phyloP scores from a whole-genome alignment of 352 stramenopile genomes.

The Phytophthora uliginosa region DNA sequence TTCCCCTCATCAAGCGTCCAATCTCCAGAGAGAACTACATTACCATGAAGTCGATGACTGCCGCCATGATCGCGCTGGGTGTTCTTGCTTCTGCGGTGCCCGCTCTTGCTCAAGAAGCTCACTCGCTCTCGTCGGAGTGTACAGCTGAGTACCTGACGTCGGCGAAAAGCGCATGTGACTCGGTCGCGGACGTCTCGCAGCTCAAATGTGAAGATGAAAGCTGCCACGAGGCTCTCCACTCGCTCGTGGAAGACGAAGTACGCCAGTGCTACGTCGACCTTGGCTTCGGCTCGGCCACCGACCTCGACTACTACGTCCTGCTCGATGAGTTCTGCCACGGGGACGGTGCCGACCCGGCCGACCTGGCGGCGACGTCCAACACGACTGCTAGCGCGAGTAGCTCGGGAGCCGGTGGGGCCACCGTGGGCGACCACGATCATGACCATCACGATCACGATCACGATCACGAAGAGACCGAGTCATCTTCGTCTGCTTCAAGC shows the following conservation, averaged over 20 bases:
- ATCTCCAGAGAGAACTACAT: neutral
- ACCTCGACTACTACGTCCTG: constrained; percentile 48
- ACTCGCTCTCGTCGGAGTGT: constrained; percentile 28
- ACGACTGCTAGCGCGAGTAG: constrained; percentile 27
- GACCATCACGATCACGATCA: constrained; percentile 13
- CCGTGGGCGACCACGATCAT: constrained; percentile 25
- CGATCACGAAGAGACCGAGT: constrained; percentile 13
- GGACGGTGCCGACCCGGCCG: constrained; percentile 46
- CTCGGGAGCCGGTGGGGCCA: constrained; percentile 12
- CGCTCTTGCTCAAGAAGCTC: constrained; percentile 19
- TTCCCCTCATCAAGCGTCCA: constrained; percentile 26
- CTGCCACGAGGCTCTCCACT: constrained; percentile 52
- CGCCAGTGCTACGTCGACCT: constrained; percentile 47
- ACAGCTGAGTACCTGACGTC: constrained; percentile 32
- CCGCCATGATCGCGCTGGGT: constrained; percentile 14
- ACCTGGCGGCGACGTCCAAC: constrained; percentile 8
- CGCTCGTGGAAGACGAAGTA: constrained; percentile 50
- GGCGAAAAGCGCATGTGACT: constrained; percentile 46
- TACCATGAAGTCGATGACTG: constrained; percentile 37
- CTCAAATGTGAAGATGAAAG: constrained; percentile 46
- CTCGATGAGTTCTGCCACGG: constrained; percentile 58
- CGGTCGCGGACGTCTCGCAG: constrained; percentile 46
- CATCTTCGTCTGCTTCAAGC: constrained; percentile 20
- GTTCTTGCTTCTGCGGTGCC: constrained; percentile 7
- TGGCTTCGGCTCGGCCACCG: constrained; percentile 34